Base-by-base conservation (phyloP, 176 grass and related monocot species). In the Aegilops speltoides region DNA sequence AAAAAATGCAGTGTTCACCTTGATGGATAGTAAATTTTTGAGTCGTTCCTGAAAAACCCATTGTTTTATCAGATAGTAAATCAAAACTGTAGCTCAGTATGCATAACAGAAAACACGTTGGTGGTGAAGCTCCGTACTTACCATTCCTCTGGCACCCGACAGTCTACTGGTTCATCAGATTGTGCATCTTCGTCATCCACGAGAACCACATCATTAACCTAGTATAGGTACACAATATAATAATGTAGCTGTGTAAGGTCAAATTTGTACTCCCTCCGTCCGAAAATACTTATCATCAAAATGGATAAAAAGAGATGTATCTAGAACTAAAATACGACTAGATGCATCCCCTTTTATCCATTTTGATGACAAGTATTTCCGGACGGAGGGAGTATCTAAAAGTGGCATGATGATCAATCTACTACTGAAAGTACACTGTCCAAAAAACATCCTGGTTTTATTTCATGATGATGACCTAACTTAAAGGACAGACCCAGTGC, bases 21-120 rank as follows among this genome's bases (percentile, higher is more conserved):
- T 83, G 95, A 89, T 82, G 95, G 95, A 62, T 94, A 97, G 83
- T 91, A 94, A 61, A 97, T 89, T 86, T 89, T 97, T 75, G 62
- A 57, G 20, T 87, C 84, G 1, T 85, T 89, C 92, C 95, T 94
- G 83, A 87, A 93, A 92, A 84, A 12, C 78, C 7, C 32, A 24
- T 60, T 28, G 36, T 59, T 85, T 75, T 22, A 75, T 79, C 81
- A 87, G 33, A 86, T 68, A 68, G 69, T 43, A 67, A 64, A 41
- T 75, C 20, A 38, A 81, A 68, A 77, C 4, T 37, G 20, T 74
- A 71, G 22, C 48, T 86, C 41, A 25, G 29, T 28, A 56, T 77
- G 10, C 71, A 87, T 59, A 41, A 32, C 7, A 79, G 29, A n/a
- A 36, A 70, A 84, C 32, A 82, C 26, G 87, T 37, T 69, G 73